Conservation (phyloP, 2,329 filamentous ascomycete species). For the Didymella segeticola region DNA sequence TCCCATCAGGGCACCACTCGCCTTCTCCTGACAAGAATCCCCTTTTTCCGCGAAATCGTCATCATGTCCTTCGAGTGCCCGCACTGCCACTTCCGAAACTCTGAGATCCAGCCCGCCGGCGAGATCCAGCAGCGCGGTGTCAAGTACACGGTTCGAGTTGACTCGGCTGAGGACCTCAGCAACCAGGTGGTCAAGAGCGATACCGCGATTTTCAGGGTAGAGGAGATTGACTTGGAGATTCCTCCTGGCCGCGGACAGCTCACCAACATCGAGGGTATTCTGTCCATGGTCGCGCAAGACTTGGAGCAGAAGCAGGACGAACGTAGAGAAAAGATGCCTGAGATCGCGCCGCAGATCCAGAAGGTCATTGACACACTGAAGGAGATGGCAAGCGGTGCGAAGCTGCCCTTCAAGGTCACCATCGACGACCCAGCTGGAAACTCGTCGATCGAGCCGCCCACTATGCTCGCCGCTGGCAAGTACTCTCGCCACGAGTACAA, state of each 20-base stretch:
- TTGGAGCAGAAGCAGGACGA: conserved; percentile 82
- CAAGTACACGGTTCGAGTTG: conserved; percentile 82
- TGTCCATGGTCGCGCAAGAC: conserved; percentile 79
- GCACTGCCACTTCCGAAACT: conserved; percentile 87
- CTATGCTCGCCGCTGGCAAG: conserved; percentile 78
- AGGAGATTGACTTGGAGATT: conserved; percentile 92
- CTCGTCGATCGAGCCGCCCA: conserved; percentile 91
- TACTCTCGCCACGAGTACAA: conserved; percentile 86
- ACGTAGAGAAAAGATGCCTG: conserved; percentile 77
- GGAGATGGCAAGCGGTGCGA: conserved; percentile 77
- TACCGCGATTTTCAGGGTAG: conserved; percentile 81
- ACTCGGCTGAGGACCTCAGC: conserved; percentile 74
- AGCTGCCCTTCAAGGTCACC: conserved; percentile 86
- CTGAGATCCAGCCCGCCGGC: conserved; percentile 91
- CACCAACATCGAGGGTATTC: conserved; percentile 89
- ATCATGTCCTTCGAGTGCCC: conserved; percentile 96
- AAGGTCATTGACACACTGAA: conserved; percentile 76
- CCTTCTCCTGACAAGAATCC: conserved; percentile 88
- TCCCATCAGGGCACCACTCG: conserved; percentile 76
- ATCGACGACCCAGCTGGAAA: conserved; percentile 94
- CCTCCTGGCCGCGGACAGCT: conserved; percentile 89
- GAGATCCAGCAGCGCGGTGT: conserved; percentile 88
- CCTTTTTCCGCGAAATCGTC: conserved; percentile 96
- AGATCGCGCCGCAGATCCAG: conserved; percentile 78
- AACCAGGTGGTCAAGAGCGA: conserved; percentile 94